Evolutionary conservation across 805 yeast genomes (phyloP).

Genomic region (Schizosaccharomyces japonicus): DNA sequence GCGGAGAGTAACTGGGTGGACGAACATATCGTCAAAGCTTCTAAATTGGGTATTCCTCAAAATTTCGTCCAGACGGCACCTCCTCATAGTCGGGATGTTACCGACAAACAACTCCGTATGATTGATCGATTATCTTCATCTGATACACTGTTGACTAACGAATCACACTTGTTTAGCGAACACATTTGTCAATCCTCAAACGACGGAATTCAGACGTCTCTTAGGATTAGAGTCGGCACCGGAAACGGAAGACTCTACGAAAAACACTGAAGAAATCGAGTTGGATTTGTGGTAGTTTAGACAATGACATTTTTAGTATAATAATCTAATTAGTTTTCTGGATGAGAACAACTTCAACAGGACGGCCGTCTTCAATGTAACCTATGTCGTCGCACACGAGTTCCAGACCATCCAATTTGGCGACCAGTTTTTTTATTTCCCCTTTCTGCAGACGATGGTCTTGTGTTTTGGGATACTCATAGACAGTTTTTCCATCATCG

Average conservation of each 20-base stretch:
- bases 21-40: constrained; percentile 12
- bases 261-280: not conserved
- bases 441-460: not conserved
- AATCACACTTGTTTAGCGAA: not conserved
- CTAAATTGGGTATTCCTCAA: constrained; percentile 13
- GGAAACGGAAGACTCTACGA: not conserved
- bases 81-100: not conserved
- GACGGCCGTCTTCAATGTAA: not conserved
- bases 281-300: not conserved
- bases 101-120: not conserved
- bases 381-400: not conserved
- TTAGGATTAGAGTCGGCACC: not conserved
- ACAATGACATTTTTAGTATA: not conserved
- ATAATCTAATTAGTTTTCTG: not conserved
- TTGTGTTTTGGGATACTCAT: not conserved
- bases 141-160: not conserved
- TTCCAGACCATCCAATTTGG: not conserved
- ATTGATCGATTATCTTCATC: not conserved
- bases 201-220: not conserved
- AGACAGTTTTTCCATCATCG: not conserved
- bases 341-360: not conserved
- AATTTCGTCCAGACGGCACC: constrained; percentile 13
- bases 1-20: constrained; percentile 15
- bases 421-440: not conserved
- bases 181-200: not conserved